Conservation (phyloP, 768 basidiomycete genomes). For the Lentinula detonsa region DNA sequence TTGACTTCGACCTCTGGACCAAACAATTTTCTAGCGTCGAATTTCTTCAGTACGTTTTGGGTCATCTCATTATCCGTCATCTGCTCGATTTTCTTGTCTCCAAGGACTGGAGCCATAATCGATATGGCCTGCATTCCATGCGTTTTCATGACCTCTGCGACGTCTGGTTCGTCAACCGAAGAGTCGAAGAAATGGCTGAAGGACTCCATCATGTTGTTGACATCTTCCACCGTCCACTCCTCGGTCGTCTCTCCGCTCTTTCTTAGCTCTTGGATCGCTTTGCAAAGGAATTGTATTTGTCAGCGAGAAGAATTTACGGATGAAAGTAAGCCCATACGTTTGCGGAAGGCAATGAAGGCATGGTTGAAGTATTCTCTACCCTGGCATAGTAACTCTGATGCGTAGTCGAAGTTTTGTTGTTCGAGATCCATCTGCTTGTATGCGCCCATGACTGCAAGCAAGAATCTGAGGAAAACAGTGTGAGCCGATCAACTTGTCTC, state of each 20-base stretch:
- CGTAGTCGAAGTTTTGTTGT: slow-evolving; percentile 4
- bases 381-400: slow-evolving; percentile 1
- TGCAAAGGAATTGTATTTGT: not conserved
- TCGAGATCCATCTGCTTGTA: slow-evolving; percentile 2
- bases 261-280: not conserved
- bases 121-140: not conserved
- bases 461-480: not conserved
- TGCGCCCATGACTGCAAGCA: slow-evolving; percentile 4
- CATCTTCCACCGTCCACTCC: not conserved
- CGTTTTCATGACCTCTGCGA: not conserved
- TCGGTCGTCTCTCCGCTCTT: not conserved
- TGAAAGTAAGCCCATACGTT: not conserved
- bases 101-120: not conserved
- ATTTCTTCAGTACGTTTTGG: not conserved
- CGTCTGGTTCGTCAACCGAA: not conserved
- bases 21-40: not conserved
- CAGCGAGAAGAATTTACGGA: not conserved
- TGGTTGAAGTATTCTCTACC: not conserved
- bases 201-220: slow-evolving; percentile 1
- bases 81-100: not conserved
- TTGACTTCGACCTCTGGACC: slow-evolving; percentile 3
- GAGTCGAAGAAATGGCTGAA: slow-evolving; percentile 4
- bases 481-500: not conserved
- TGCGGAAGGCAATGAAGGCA: slow-evolving; percentile 1
- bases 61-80: not conserved